phyloP scores from a whole-genome alignment of 2,329 filamentous ascomycete species.

The Graphilbum fragrans region DNA sequence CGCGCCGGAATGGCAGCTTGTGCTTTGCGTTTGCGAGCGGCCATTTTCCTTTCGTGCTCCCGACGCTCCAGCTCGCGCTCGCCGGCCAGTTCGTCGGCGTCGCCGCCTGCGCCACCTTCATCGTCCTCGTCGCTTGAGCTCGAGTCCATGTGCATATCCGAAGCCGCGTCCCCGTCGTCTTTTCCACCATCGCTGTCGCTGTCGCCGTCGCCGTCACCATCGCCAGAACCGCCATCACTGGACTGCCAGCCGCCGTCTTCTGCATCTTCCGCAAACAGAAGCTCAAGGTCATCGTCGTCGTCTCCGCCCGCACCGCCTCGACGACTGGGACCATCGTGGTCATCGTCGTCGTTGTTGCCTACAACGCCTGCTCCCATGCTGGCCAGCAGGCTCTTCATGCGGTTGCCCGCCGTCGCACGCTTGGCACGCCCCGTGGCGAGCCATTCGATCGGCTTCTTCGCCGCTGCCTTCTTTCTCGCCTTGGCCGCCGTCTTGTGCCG shows the following conservation, averaged over 20 bases:
- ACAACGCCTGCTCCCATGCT: slow-evolving; percentile 48
- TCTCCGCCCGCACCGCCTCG: slow-evolving; percentile 2
- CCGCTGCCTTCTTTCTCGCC: not conserved
- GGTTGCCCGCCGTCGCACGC: slow-evolving; percentile 73
- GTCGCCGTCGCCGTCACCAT: slow-evolving; percentile 58
- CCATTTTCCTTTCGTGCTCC: slow-evolving; percentile 54
- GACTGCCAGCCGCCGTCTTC: slow-evolving; percentile 60
- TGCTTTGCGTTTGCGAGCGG: slow-evolving; percentile 68
- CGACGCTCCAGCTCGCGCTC: slow-evolving; percentile 76
- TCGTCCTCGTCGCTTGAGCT: slow-evolving; percentile 78
- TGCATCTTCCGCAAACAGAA: slow-evolving; percentile 64
- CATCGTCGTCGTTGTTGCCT: not conserved
- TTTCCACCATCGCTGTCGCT: slow-evolving; percentile 28
- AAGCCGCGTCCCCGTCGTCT: slow-evolving; percentile 42
- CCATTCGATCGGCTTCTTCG: slow-evolving; percentile 41
- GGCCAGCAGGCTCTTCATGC: slow-evolving; percentile 66
- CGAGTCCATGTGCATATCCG: slow-evolving; percentile 76
- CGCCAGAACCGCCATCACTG: slow-evolving; percentile 53
- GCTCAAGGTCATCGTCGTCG: slow-evolving; percentile 52
- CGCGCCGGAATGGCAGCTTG: slow-evolving; percentile 60
- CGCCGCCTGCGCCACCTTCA: slow-evolving; percentile 38
- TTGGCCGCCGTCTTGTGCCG: not conserved
- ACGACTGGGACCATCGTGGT: not conserved
- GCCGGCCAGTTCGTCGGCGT: slow-evolving; percentile 59
- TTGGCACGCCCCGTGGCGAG: slow-evolving; percentile 62